Evolutionary conservation across 495 filamentous ascomycete genomes (phyloP).

Genomic region (Hypoxylon lienhwacheense): DNA sequence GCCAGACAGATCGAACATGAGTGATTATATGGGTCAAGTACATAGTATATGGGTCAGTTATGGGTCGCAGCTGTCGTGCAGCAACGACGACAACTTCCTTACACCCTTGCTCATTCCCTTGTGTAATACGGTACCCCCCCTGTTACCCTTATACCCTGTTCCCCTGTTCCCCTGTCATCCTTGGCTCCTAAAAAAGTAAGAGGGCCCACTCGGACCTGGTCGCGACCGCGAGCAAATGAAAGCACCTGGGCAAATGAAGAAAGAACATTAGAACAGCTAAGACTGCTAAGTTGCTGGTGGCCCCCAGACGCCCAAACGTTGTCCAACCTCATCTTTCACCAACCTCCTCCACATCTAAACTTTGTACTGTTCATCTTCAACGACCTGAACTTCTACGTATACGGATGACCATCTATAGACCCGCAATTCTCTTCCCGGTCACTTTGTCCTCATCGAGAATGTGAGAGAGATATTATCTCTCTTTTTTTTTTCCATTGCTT

Average conservation of each 20-base stretch:
- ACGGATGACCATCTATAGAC: slow-evolving; percentile 30
- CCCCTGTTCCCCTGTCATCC: slow-evolving; percentile 2
- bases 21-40: slow-evolving; percentile 10
- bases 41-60: too few species aligned
- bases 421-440: slow-evolving; percentile 34
- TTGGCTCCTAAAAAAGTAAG: slow-evolving; percentile 22
- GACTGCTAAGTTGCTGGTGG: slow-evolving; percentile 12
- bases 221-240: slow-evolving; percentile 29
- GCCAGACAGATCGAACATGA: slow-evolving; percentile 22
- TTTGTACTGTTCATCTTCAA: slow-evolving; percentile 29
- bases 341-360: slow-evolving; percentile 33
- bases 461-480: slow-evolving; percentile 27
- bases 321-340: slow-evolving; percentile 36
- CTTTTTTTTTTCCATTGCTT: too few species aligned
- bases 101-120: too few species aligned
- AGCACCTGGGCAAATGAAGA: not conserved
- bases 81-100: slow-evolving; percentile 15
- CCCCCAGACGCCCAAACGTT: slow-evolving; percentile 20
- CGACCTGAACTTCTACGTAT: slow-evolving; percentile 10
- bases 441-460: slow-evolving; percentile 36
- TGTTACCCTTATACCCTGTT: too few species aligned
- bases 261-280: too few species aligned
- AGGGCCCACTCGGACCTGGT: slow-evolving; percentile 15
- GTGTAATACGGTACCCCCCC: too few species aligned
- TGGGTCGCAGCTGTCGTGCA: slow-evolving; percentile 37